phyloP scores from a whole-genome alignment of 1,284 basidiomycete species.

The Phlebopus sp. region DNA sequence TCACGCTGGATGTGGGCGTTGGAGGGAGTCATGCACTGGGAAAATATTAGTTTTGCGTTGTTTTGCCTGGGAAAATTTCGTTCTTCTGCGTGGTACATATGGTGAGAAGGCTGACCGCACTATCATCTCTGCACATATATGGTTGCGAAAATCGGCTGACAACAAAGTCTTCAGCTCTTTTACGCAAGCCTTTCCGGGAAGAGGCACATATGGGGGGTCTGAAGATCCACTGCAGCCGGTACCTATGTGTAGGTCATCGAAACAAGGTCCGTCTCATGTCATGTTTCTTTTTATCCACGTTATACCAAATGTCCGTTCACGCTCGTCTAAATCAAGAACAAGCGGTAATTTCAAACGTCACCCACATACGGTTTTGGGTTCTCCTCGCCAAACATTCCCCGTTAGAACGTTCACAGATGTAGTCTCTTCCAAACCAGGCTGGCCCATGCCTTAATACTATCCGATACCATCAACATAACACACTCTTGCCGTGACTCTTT shows the following conservation, averaged over 20 bases:
- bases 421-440: slow-evolving; percentile 17
- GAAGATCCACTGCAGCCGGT: slow-evolving; percentile 19
- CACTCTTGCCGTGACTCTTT: slow-evolving; percentile 15
- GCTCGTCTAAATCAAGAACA: slow-evolving; percentile 20
- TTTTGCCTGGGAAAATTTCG: slow-evolving; percentile 8
- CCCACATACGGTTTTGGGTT: slow-evolving; percentile 13
- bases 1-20: not conserved
- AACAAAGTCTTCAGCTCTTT: slow-evolving; percentile 8
- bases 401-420: slow-evolving; percentile 20
- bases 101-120: slow-evolving; percentile 25
- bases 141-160: slow-evolving; percentile 11
- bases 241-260: slow-evolving; percentile 21
- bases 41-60: slow-evolving; percentile 14
- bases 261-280: slow-evolving; percentile 35
- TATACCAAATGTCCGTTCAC: slow-evolving; percentile 21
- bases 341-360: slow-evolving; percentile 11
- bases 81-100: slow-evolving; percentile 1
- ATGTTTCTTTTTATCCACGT: slow-evolving; percentile 29
- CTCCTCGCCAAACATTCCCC: slow-evolving; percentile 13
- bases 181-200: slow-evolving; percentile 13
- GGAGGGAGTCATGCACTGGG: slow-evolving; percentile 5
- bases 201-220: slow-evolving; percentile 11
- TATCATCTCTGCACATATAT: slow-evolving; percentile 13
- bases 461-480: slow-evolving; percentile 12
- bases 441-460: slow-evolving; percentile 16